A percentile compares a stretch with the other conserved stretches of the same genome.
Evolutionary conservation across 2,329 filamentous ascomycete species (phyloP).

Genomic region (Penicillium verrucosum): DNA sequence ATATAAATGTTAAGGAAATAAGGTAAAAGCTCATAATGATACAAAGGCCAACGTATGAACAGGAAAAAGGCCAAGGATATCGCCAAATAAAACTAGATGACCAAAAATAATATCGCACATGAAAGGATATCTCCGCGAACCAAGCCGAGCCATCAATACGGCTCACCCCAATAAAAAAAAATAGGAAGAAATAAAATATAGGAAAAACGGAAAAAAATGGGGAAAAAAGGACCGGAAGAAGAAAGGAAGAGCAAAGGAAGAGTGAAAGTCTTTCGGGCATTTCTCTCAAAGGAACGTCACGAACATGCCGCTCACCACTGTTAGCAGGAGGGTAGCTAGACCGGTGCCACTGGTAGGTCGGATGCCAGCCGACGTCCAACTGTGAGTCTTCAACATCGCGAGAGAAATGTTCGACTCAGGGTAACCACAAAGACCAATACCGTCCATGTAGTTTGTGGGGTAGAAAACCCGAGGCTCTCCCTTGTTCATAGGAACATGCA

Average conservation of each 20-base stretch:
- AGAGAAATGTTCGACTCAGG: conserved; percentile 8
- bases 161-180: neutral
- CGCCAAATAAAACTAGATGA: conserved; percentile 3
- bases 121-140: conserved; percentile 9
- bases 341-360: neutral
- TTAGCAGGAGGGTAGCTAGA: neutral
- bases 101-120: neutral
- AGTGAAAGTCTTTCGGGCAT: neutral
- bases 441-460: conserved; percentile 26
- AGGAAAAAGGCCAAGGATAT: neutral
- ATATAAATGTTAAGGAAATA: neutral
- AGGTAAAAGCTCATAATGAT: neutral
- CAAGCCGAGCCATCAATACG: neutral
- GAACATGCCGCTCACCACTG: neutral
- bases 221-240: neutral
- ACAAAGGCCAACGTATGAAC: neutral
- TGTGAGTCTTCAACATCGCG: conserved; percentile 1
- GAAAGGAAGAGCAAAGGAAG: too few species aligned
- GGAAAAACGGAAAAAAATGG: neutral
- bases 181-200: too few species aligned
- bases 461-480: conserved; percentile 34
- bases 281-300: neutral
- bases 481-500: conserved; percentile 29
- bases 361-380: neutral
- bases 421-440: conserved; percentile 33